phyloP scores from a whole-genome alignment of 2,329 filamentous ascomycete genomes.

The Whalleya microplaca region DNA sequence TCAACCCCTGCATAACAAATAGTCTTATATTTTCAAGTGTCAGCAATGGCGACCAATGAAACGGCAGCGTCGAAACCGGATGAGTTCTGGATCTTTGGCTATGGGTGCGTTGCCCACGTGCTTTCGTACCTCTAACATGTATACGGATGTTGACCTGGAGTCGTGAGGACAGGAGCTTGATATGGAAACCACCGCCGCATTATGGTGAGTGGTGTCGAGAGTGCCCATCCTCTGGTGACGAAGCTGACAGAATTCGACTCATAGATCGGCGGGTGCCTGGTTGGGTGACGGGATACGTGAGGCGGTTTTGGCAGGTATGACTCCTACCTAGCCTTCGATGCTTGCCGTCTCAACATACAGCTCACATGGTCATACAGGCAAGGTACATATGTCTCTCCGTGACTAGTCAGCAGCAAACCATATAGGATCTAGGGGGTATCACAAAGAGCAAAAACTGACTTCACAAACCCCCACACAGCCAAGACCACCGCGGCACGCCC shows the following conservation, averaged over 20 bases:
- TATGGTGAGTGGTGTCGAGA: slow-evolving; percentile 66
- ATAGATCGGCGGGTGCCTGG: slow-evolving; percentile 83
- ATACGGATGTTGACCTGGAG: slow-evolving; percentile 2
- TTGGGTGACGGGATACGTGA: slow-evolving; percentile 91
- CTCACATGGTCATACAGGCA: slow-evolving; percentile 23
- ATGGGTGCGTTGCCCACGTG: slow-evolving; percentile 67
- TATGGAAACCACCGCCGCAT: slow-evolving; percentile 97
- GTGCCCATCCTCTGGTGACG: no score
- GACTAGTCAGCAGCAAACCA: neutral
- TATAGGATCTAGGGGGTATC: neutral
- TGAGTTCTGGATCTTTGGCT: slow-evolving; percentile 96
- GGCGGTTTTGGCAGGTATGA: slow-evolving; percentile 93
- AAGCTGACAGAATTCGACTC: slow-evolving; percentile 5
- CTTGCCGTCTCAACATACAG: neutral
- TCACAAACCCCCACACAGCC: slow-evolving; percentile 53
- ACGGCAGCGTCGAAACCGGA: slow-evolving; percentile 48
- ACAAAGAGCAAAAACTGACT: neutral
- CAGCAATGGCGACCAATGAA: slow-evolving; percentile 26
- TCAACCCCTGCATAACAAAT: no score
- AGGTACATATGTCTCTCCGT: slow-evolving; percentile 25
- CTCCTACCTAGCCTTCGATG: neutral
- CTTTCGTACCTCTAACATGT: neutral
- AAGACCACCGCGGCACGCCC: slow-evolving; percentile 93
- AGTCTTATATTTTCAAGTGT: no score
- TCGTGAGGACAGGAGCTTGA: slow-evolving; percentile 70